These are phyloP conservation scores for Solanum medicagineum DNA, from an alignment of 257 asterid species.

Conservation along the genomic window DNA sequence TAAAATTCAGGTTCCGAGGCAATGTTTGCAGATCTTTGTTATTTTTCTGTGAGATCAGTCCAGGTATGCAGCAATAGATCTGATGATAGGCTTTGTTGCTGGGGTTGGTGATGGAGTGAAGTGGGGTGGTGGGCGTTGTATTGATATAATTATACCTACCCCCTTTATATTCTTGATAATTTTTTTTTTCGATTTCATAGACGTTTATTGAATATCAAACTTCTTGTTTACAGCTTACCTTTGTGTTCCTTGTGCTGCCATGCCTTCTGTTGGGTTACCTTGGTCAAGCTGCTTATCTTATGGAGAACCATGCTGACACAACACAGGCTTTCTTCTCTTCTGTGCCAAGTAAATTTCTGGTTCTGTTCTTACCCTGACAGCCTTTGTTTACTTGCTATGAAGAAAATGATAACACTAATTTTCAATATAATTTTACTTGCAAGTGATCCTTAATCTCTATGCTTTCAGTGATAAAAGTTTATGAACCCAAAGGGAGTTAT, in stretches of 20 bases:
- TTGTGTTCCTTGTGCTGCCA: slow-evolving; percentile 75
- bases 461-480: not conserved
- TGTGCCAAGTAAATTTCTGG: slow-evolving; percentile 62
- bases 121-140: not conserved
- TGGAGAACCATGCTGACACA: slow-evolving; percentile 90
- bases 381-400: not conserved
- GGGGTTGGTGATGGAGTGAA: not conserved
- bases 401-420: not conserved
- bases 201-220: not conserved
- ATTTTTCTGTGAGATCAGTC: slow-evolving; percentile 88
- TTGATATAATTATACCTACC: not conserved
- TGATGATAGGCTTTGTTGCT: not conserved
- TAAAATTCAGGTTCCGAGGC: slow-evolving; percentile 90
- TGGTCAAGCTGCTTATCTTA: slow-evolving; percentile 97
- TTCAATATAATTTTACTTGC: not conserved
- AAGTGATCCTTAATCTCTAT: not conserved
- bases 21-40: slow-evolving; percentile 98
- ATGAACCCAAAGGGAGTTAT: not conserved
- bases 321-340: slow-evolving; percentile 92
- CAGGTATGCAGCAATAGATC: slow-evolving; percentile 42
- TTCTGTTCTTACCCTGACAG: not conserved
- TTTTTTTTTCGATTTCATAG: not conserved
- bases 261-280: slow-evolving; percentile 94
- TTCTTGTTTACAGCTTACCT: slow-evolving; percentile 69
- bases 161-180: not conserved